Conservation (phyloP, 805 yeast genomes). For the Vanderwaltozyma polyspora region DNA sequence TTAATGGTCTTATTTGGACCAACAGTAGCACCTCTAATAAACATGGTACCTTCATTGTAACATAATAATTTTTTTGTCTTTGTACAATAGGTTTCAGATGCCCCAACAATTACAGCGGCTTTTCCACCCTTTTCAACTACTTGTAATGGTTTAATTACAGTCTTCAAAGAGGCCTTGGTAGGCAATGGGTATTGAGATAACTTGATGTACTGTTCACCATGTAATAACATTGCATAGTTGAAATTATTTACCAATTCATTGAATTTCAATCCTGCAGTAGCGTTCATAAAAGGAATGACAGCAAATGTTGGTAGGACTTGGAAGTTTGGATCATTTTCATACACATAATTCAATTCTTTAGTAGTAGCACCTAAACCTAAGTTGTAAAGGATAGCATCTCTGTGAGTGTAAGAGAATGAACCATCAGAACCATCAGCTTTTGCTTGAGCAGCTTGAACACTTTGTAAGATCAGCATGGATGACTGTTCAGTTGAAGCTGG, state of each 20-base stretch:
- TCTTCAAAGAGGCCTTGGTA: conserved; percentile 49
- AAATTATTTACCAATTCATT: conserved; percentile 60
- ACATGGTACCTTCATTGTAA: conserved; percentile 74
- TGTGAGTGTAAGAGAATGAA: conserved; percentile 49
- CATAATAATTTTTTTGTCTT: conserved; percentile 59
- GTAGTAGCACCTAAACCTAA: conserved; percentile 80
- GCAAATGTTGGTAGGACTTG: conserved; percentile 85
- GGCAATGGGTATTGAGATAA: conserved; percentile 66
- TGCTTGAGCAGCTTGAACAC: conserved; percentile 35
- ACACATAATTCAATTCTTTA: conserved; percentile 63
- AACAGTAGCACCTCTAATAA: conserved; percentile 64
- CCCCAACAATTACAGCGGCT: conserved; percentile 63
- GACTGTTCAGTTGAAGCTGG: conserved; percentile 55
- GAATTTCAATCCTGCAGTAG: conserved; percentile 45
- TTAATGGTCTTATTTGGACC: conserved; percentile 39
- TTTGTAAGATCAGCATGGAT: conserved; percentile 62
- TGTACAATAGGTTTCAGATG: conserved; percentile 57
- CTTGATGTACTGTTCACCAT: conserved; percentile 90
- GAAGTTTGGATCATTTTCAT: conserved; percentile 67
- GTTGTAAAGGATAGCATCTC: conserved; percentile 74
- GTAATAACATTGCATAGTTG: conserved; percentile 80
- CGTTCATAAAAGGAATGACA: conserved; percentile 73
- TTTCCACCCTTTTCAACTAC: conserved; percentile 79
- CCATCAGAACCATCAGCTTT: conserved; percentile 20
- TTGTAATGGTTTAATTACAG: conserved; percentile 58